Conservation (phyloP, 768 basidiomycete genomes). For the Saitozyma sp. region DNA sequence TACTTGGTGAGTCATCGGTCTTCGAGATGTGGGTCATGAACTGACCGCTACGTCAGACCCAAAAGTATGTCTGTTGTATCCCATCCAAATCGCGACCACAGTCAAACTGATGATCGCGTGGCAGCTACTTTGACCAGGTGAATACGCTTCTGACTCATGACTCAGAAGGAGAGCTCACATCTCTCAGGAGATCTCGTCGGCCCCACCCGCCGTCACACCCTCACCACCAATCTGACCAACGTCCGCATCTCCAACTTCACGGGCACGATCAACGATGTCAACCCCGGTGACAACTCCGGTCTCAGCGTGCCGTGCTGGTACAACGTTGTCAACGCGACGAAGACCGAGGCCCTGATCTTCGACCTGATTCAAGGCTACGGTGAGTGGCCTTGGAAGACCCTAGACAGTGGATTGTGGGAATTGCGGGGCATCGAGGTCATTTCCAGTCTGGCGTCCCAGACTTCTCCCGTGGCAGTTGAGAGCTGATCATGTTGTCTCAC, state of each 20-base stretch:
- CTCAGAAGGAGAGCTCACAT: no score
- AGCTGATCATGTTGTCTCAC: no score
- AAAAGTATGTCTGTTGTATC: no score
- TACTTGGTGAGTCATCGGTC: no score
- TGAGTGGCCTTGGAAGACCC: not conserved
- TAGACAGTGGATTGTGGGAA: no score
- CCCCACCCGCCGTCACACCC: constrained; percentile 8
- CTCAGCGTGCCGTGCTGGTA: constrained; percentile 18
- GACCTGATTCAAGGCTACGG: constrained; percentile 7
- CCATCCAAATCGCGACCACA: no score
- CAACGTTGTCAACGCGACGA: constrained; percentile 12
- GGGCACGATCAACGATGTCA: constrained; percentile 22
- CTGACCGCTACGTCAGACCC: no score
- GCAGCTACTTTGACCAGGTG: constrained; percentile 23
- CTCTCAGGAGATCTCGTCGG: constrained; percentile 8
- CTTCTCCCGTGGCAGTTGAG: no score
- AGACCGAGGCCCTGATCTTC: constrained; percentile 8
- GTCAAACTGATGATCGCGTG: constrained; percentile 17
- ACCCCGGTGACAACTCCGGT: constrained; percentile 12
- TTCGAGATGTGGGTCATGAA: no score
- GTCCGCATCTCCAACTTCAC: constrained; percentile 18
- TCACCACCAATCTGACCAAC: constrained; percentile 22
- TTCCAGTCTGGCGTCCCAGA: no score
- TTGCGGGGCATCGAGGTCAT: no score
- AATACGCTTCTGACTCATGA: constrained; percentile 1